These are phyloP conservation scores for Asterionellopsis glacialis DNA, from an alignment of 108 stramenopile genomes.

Conservation along the genomic window DNA sequence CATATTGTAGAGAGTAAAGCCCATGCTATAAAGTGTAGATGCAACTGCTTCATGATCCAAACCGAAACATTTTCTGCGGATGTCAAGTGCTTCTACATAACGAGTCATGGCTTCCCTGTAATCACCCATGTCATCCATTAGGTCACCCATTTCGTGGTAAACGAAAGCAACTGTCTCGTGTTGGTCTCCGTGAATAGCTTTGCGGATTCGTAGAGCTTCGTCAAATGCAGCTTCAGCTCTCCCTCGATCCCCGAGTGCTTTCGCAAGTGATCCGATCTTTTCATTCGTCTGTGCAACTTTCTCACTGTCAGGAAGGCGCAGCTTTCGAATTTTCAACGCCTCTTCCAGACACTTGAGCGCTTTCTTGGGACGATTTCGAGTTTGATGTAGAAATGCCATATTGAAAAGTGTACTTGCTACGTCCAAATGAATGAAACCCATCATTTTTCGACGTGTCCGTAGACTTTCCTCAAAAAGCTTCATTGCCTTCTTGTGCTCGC, in stretches of 20 bases:
- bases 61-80: constrained; percentile 44
- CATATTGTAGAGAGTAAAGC: constrained; percentile 56
- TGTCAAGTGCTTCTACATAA: constrained; percentile 64
- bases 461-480: constrained; percentile 59
- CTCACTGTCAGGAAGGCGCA: constrained; percentile 60
- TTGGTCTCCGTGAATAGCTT: constrained; percentile 47
- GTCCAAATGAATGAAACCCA: constrained; percentile 66
- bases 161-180: constrained; percentile 63
- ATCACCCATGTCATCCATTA: constrained; percentile 65
- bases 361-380: constrained; percentile 35
- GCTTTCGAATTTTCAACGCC: constrained; percentile 61
- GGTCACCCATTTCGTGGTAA: constrained; percentile 68
- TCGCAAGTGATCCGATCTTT: constrained; percentile 55
- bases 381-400: constrained; percentile 57
- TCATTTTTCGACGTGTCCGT: constrained; percentile 49
- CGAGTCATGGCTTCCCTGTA: constrained; percentile 55
- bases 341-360: constrained; percentile 65
- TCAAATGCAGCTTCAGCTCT: constrained; percentile 59
- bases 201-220: constrained; percentile 55
- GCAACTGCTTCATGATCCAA: constrained; percentile 55
- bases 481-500: constrained; percentile 53
- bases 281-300: constrained; percentile 51
- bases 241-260: constrained; percentile 43
- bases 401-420: constrained; percentile 72
- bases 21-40: constrained; percentile 68